Base-by-base conservation (phyloP, 2,329 filamentous ascomycete genomes). In the Neonectria faginata region DNA sequence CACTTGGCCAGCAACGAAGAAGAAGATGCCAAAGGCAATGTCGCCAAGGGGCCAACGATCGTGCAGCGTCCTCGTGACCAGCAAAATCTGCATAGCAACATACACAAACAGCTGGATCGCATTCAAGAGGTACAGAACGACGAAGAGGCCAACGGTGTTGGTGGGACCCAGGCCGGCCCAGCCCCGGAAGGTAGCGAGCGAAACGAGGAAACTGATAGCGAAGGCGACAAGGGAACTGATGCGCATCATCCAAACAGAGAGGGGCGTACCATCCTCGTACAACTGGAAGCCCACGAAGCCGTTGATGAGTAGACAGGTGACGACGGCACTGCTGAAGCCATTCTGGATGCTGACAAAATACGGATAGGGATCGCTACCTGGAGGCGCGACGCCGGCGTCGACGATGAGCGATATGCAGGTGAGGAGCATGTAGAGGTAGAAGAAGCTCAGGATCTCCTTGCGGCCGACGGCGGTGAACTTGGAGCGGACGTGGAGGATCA, bases 281-380 rank as follows among this genome's bases (percentile, higher is more conserved):
- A 99, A 85, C 80, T 98, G 96, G 80, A 99, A 99, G 36, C 96
- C 96, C 58, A 99, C 95, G 76, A 99, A 99, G 47, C 96, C 96
- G 79, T 98, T 98, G 84, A 99, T 94, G 73, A 98, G 83, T 60
- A 99, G 84, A 78, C 92, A 97, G 27, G 93, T 95, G 77, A 96
- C 91, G 29, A 97, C 86, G 1, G 96, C 93, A 39, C 93, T 97
- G 22, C 90, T 84, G 57, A 99, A 84, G 14, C 95, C 96, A 67
- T 91, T 91, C 75, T 99, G 96, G 6, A 91, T 88, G 11, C 94
- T 92, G 69, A 93, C 92, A 76, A 99, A 97, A 83, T 97, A 99
- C 0, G 94, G 91, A 74, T 94, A 97, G 1, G 93, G 87, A 2
- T 82, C 85, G 56, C 91, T 93, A 61, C 92, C 91, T 1, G 94